phyloP scores from a whole-genome alignment of 2,329 filamentous ascomycete species.

The Monilinia polystroma region DNA sequence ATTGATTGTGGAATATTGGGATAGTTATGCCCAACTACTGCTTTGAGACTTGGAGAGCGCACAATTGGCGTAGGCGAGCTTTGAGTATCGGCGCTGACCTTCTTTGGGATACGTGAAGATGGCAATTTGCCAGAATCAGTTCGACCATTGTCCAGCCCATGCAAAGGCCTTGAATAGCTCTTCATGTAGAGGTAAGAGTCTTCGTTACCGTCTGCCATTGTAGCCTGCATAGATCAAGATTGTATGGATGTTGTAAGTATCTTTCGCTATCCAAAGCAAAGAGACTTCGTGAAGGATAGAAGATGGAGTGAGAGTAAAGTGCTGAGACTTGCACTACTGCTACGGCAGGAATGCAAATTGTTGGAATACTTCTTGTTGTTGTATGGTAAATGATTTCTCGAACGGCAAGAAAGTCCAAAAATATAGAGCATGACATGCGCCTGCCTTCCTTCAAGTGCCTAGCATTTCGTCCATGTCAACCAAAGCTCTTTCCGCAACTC shows the following conservation, averaged over 20 bases:
- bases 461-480: neutral
- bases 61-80: neutral
- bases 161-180: neutral
- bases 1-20: neutral
- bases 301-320: conserved; percentile 18
- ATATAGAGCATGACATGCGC: conserved; percentile 11
- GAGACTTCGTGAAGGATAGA: conserved; percentile 10
- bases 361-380: conserved; percentile 19
- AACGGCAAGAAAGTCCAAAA: neutral
- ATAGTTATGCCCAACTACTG: neutral
- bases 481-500: conserved; percentile 14
- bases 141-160: conserved; percentile 1
- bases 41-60: neutral
- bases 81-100: conserved; percentile 3
- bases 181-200: conserved; percentile 21
- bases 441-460: conserved; percentile 8
- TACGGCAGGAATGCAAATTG: conserved; percentile 11
- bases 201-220: conserved; percentile 21
- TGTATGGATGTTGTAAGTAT: conserved; percentile 13
- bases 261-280: conserved; percentile 18
- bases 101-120: conserved; percentile 10
- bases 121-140: neutral
- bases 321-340: conserved; percentile 14
- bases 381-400: neutral
- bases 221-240: conserved; percentile 6